These are phyloP conservation scores for Posidonia australis DNA, from an alignment of 106 monocot genomes.

Conservation along the genomic window DNA sequence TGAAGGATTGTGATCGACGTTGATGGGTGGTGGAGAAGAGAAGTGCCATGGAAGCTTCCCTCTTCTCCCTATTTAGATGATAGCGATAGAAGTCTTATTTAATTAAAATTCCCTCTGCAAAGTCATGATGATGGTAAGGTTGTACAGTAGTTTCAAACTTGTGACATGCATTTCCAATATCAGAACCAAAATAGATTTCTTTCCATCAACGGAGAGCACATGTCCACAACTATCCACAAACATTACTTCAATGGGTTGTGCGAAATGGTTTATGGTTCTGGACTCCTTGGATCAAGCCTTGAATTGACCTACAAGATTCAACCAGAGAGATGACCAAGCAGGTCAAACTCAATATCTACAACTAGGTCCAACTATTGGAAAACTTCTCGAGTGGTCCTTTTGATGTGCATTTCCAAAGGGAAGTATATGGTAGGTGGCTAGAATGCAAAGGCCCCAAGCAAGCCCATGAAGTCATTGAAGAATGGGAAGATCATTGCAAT, in stretches of 20 bases:
- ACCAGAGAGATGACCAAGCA: constrained; percentile 26
- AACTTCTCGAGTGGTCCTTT: constrained; percentile 18
- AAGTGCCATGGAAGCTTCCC: too few relatives aligned
- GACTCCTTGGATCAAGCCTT: constrained; percentile 28
- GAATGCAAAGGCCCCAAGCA: constrained; percentile 31
- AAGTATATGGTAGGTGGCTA: constrained; percentile 42
- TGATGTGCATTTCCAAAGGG: constrained; percentile 37
- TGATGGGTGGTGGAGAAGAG: too few relatives aligned
- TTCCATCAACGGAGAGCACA: too few relatives aligned
- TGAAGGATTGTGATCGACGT: too few relatives aligned
- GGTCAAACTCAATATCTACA: constrained; percentile 24
- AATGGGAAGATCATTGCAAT: constrained; percentile 43
- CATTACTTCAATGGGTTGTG: not conserved
- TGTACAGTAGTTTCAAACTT: too few relatives aligned
- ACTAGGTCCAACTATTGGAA: constrained; percentile 23
- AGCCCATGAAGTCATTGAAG: constrained; percentile 41
- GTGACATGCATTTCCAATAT: too few relatives aligned
- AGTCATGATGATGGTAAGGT: too few relatives aligned
- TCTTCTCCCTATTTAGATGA: too few relatives aligned
- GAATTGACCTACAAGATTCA: constrained; percentile 24
- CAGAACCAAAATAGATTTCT: too few relatives aligned
- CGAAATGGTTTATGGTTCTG: constrained; percentile 27
- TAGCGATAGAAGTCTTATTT: too few relatives aligned
- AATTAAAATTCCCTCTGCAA: too few relatives aligned
- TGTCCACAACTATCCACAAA: too few relatives aligned